These are phyloP conservation scores for Trichoderma sp. DNA, from an alignment of 2,329 filamentous ascomycete species.

Conservation along the genomic window DNA sequence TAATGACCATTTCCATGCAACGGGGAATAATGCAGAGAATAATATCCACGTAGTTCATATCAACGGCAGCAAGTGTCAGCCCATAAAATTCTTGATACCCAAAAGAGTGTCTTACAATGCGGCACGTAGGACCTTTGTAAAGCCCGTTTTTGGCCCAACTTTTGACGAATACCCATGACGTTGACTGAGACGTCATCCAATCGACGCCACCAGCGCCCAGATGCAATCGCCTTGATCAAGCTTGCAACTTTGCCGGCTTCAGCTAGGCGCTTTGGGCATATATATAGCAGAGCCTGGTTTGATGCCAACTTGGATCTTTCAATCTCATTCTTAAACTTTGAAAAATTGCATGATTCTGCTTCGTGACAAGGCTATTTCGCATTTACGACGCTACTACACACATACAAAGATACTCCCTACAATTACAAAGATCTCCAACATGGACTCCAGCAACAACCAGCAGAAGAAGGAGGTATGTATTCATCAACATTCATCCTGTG, in stretches of 20 bases:
- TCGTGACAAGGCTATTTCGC: not conserved
- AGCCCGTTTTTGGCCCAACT: not conserved
- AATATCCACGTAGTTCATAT: not conserved
- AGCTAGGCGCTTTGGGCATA: not conserved
- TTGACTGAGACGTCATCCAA: conserved; percentile 12
- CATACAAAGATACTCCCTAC: not conserved
- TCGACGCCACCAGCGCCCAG: conserved; percentile 2
- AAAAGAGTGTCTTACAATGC: not conserved
- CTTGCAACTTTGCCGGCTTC: not conserved
- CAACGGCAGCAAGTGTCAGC: not conserved
- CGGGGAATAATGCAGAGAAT: not conserved
- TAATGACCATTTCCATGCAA: not conserved
- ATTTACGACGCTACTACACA: not conserved
- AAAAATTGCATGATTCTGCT: not conserved
- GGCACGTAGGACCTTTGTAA: not conserved
- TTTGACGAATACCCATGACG: not conserved
- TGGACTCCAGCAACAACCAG: conserved; percentile 26
- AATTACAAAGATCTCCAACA: conserved; percentile 7
- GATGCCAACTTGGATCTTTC: not conserved
- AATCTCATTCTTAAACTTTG: not conserved
- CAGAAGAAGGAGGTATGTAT: conserved; percentile 24
- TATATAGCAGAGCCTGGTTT: not conserved
- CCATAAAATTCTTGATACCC: not conserved
- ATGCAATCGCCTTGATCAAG: not conserved
- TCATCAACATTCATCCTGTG: not conserved